Percentiles rank a stretch among this genome's conserved stretches.
phyloP scores from a whole-genome alignment of 1,284 basidiomycete species.

The Tausonia pullulans region DNA sequence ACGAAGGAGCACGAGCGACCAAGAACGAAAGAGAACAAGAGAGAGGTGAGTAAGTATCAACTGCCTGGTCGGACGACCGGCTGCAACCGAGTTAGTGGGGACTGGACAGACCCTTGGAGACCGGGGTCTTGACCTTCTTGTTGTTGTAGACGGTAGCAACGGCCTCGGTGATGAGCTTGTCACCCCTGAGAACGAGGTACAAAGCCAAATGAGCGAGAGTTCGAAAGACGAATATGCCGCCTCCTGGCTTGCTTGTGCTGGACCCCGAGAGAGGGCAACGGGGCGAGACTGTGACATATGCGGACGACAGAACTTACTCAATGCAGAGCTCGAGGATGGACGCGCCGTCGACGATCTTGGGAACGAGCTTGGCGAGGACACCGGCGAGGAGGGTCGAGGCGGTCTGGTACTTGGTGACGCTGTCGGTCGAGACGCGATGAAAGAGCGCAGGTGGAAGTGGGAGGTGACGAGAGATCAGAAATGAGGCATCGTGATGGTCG shows the following conservation, averaged over 20 bases:
- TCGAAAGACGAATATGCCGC: not conserved
- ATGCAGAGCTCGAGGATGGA: constrained; percentile 74
- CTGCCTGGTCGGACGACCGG: too few species aligned
- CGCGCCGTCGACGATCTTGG: constrained; percentile 65
- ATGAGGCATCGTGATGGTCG: not conserved
- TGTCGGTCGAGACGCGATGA: constrained; percentile 11
- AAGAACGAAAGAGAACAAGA: not conserved
- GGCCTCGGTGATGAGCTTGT: constrained; percentile 79
- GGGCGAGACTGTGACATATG: not conserved
- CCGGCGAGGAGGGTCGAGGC: constrained; percentile 82
- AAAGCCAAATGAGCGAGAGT: not conserved
- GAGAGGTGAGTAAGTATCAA: not conserved
- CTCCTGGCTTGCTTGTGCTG: not conserved
- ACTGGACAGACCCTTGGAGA: constrained; percentile 59
- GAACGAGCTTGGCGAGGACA: constrained; percentile 76
- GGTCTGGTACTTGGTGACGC: constrained; percentile 49
- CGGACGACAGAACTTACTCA: constrained; percentile 37
- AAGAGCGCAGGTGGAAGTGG: not conserved
- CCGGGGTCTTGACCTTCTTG: constrained; percentile 59
- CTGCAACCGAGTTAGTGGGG: not conserved
- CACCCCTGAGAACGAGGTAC: constrained; percentile 42
- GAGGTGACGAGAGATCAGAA: not conserved
- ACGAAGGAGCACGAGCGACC: not conserved
- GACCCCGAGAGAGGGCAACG: not conserved
- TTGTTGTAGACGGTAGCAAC: constrained; percentile 76